phyloP scores from a whole-genome alignment of 768 basidiomycete species.

The Boletus speciosus region DNA sequence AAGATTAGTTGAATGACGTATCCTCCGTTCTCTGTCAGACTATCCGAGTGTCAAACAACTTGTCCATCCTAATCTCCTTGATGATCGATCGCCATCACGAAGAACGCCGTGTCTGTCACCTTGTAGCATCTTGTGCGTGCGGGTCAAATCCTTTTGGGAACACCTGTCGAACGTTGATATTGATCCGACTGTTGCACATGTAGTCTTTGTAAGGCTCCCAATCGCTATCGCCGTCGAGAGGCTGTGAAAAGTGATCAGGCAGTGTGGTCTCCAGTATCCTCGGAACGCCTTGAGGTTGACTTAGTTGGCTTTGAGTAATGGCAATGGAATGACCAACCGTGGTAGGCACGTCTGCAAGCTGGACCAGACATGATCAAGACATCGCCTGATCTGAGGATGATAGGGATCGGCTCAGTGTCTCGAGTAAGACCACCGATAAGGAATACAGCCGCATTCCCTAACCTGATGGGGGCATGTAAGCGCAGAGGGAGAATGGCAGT shows the following conservation, averaged over 20 bases:
- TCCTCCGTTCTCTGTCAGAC: not conserved
- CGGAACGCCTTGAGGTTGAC: constrained; percentile 61
- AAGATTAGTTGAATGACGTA: constrained; percentile 1
- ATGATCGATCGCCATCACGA: constrained; percentile 6
- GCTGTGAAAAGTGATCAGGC: constrained; percentile 51
- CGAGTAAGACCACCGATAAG: constrained; percentile 84
- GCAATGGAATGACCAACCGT: constrained; percentile 54
- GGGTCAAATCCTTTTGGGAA: constrained; percentile 69
- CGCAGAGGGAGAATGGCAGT: not conserved
- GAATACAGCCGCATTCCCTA: constrained; percentile 88
- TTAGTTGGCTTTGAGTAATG: not conserved
- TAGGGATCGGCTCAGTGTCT: constrained; percentile 69
- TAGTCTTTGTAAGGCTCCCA: constrained; percentile 68
- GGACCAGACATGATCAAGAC: constrained; percentile 91
- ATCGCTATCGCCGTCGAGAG: constrained; percentile 23
- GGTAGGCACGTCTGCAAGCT: constrained; percentile 81
- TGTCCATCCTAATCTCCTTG: not conserved
- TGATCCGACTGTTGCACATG: constrained; percentile 70
- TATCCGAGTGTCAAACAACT: not conserved
- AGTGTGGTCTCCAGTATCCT: constrained; percentile 80
- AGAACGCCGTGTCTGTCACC: not conserved
- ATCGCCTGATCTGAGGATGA: constrained; percentile 89
- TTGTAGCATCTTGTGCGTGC: not conserved
- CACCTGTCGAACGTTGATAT: constrained; percentile 89
- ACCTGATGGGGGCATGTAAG: constrained; percentile 38